phyloP scores from a whole-genome alignment of 2,329 filamentous ascomycete genomes.

The Berkeleyomyces rouxiae region DNA sequence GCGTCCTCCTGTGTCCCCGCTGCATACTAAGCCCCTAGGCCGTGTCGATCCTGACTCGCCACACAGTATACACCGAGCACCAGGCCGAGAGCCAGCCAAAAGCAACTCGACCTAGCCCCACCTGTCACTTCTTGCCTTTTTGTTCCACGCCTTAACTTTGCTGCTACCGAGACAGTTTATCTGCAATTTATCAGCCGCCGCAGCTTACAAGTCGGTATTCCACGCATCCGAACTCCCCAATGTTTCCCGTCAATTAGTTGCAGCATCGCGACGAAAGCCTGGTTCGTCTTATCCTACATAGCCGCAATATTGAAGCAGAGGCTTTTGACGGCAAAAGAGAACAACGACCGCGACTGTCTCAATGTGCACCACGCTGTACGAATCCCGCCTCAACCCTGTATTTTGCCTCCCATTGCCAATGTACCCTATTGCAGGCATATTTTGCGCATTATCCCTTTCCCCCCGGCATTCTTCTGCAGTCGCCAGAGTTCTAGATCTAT shows the following conservation, averaged over 20 bases:
- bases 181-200: background rate
- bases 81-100: conserved; percentile 3
- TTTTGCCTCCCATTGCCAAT: background rate
- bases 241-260: too few relatives aligned
- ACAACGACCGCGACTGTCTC: too few relatives aligned
- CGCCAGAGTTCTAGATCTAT: background rate
- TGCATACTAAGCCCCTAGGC: background rate
- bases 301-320: too few relatives aligned
- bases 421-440: background rate
- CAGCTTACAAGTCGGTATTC: background rate
- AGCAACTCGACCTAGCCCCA: background rate
- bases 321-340: too few relatives aligned
- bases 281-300: too few relatives aligned
- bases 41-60: background rate
- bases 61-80: conserved; percentile 7
- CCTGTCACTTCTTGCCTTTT: conserved; percentile 6
- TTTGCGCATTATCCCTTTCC: background rate
- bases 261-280: too few relatives aligned
- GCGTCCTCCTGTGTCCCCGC: background rate
- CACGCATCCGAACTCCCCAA: background rate
- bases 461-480: background rate
- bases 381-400: background rate
- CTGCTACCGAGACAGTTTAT: background rate
- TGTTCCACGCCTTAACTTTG: background rate
- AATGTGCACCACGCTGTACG: background rate